Base-by-base conservation (phyloP, 495 filamentous ascomycete genomes). In the Penicillium subrubescens region DNA sequence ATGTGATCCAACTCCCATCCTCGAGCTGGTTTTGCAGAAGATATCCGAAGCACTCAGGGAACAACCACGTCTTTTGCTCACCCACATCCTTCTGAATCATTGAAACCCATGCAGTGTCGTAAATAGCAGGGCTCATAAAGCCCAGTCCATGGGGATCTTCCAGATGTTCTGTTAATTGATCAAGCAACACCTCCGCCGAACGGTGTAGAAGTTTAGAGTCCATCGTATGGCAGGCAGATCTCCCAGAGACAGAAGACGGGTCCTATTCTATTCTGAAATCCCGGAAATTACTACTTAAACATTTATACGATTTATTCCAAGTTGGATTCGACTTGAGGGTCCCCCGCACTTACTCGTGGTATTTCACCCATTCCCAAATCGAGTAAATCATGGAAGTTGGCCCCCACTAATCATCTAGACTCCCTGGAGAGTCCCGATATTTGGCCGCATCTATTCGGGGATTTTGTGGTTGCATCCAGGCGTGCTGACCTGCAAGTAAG, bases 21-120 rank as follows among this genome's bases (percentile, higher is more conserved):
- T 27, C n/a, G 8, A 44, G 35, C 44, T 75, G 73, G 7, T 23
- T 52, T 2, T 57, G 31, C 7, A 74, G 39, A 8, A 75, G 14
- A 61, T 57, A 67, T 11, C 56, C 3, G 55, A 77, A 75, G 55
- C 44, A 63, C 11, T 70, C 59, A 1, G 73, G 74, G 39, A 75
- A 72, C 14, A 69, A 33, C 72, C 70, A 76, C 2, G 33, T 34
- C 15, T 33, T 51, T 4, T 57, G 21, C 5, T 48, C 52, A 12
- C 39, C 27, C 17, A 15, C 41, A 6, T 10, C 25, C 15, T 62
- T 62, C 39, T 44, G 37, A 8, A 62, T 35, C 60, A 62, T 62
- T 21, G 60, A 55, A 6, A 60, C 33, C 59, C 60, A 51, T 57
- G 59, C 61, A 11, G 53, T 63, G 54, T 62, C 53, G 53, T 66